Evolutionary conservation across 257 asterid genomes (phyloP), one percentile per base, ranked within the genome.

Genomic region (Solanum okadae): DNA sequence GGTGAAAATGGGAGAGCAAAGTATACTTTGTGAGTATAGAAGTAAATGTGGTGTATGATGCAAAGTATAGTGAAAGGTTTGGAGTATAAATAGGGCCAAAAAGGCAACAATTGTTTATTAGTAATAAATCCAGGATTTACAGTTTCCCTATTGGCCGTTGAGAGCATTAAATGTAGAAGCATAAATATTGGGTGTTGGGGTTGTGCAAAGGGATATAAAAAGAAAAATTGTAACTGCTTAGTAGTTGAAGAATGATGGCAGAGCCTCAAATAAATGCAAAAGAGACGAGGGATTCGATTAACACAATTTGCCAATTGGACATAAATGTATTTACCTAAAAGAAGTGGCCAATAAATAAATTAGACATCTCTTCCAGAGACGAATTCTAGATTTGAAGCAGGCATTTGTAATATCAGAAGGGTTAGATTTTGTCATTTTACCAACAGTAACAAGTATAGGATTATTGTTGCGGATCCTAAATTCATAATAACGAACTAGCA

Each of bases 11-110:
- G 12, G 44, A 27, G 65, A 79, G 38, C 37, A 44, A 4, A 44
- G 61, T 15, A 25, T 25, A 34, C 63, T 29, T 27, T 44, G n/a
- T 67, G 56, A 34, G 49, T 73, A 35, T 4, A 35, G 31, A 35
- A 75, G 82, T 75, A 37, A 73, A 75, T 35, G 31, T 10, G 5
- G 52, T 22, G 52, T 0, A 2, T 75, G 83, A 73, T 5, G 29
- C 31, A 34, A 34, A 31, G 61, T 38, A 73, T 85, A 67, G 2
- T 33, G 35, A 25, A 52, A 81, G 29, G 16, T 81, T 34, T 88
- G 86, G 86, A 86, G 38, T 88, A 86, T 90, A 88, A 52, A 90
- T 88, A 90, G 89, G 65, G 22, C 79, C 13, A 11, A 44, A 52
- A 56, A 23, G 52, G 27, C 13, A 27, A 72, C 23, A 38, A 44